phyloP scores from a whole-genome alignment of 2,329 filamentous ascomycete genomes.

The Alternaria longipes region DNA sequence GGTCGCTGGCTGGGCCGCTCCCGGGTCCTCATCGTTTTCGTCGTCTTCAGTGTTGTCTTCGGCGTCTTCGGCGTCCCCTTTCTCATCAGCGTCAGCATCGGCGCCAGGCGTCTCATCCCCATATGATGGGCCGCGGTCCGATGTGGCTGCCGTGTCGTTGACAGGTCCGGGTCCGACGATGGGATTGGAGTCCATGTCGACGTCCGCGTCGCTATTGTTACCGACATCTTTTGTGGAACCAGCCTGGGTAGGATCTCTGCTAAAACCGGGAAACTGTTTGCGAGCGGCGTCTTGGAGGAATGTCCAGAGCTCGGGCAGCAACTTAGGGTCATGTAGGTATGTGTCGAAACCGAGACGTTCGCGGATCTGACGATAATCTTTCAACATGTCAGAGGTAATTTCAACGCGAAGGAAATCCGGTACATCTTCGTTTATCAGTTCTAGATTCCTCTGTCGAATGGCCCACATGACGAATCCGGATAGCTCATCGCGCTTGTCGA shows the following conservation, averaged over 20 bases:
- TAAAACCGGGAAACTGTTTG: background rate
- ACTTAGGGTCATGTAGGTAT: background rate
- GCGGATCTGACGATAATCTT: background rate
- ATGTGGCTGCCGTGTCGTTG: background rate
- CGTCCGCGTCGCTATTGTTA: background rate
- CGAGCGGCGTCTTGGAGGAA: background rate
- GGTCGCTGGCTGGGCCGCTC: background rate
- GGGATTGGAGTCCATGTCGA: background rate
- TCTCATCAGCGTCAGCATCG: background rate
- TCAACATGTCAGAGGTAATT: background rate
- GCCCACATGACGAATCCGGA: conserved; percentile 1
- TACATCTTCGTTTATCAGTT: background rate
- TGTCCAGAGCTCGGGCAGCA: background rate
- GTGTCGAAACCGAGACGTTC: background rate
- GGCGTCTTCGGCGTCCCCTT: background rate
- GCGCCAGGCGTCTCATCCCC: background rate
- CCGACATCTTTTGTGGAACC: background rate
- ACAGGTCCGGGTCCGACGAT: background rate
- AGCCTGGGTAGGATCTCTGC: background rate
- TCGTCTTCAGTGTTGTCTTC: background rate
- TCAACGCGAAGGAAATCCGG: background rate
- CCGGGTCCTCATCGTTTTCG: background rate
- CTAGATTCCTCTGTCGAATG: background rate
- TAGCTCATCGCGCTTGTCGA: background rate
- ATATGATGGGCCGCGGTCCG: background rate